phyloP scores from a whole-genome alignment of 2,329 filamentous ascomycete species.

The Hypomyces rosellus region DNA sequence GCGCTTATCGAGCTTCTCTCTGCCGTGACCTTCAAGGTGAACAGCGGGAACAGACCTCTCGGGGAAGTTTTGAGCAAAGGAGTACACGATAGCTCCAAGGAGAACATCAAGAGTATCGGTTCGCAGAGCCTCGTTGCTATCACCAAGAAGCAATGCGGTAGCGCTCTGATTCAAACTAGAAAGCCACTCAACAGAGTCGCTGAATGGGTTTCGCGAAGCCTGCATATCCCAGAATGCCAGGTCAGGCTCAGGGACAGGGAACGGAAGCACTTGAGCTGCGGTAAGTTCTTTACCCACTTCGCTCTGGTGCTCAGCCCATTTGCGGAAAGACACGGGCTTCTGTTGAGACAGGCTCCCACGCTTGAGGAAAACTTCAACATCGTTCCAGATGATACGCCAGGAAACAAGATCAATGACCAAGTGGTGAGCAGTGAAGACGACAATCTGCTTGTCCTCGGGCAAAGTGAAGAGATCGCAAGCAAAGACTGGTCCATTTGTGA shows the following conservation, averaged over 20 bases:
- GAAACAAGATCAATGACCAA: conserved; percentile 40
- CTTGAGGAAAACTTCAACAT: conserved; percentile 29
- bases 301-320: too few species aligned
- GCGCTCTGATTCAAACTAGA: neutral
- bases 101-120: neutral
- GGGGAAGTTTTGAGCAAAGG: neutral
- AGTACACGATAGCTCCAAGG: neutral
- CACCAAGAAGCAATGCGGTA: neutral
- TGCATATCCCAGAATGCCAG: too few species aligned
- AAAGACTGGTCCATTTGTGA: too few species aligned
- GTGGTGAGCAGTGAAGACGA: conserved; percentile 21
- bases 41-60: neutral
- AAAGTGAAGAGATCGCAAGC: too few species aligned
- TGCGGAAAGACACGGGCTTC: too few species aligned
- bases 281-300: too few species aligned
- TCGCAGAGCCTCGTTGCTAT: neutral
- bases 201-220: too few species aligned
- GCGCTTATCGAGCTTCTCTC: neutral
- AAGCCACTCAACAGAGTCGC: too few species aligned
- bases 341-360: too few species aligned
- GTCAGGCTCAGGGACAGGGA: too few species aligned
- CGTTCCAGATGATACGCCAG: conserved; percentile 38
- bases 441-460: too few species aligned
- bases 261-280: too few species aligned
- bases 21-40: neutral